Percentiles rank a stretch among this genome's conserved stretches.
phyloP scores from a whole-genome alignment of 2,329 filamentous ascomycete species.

The Oidium heveae region DNA sequence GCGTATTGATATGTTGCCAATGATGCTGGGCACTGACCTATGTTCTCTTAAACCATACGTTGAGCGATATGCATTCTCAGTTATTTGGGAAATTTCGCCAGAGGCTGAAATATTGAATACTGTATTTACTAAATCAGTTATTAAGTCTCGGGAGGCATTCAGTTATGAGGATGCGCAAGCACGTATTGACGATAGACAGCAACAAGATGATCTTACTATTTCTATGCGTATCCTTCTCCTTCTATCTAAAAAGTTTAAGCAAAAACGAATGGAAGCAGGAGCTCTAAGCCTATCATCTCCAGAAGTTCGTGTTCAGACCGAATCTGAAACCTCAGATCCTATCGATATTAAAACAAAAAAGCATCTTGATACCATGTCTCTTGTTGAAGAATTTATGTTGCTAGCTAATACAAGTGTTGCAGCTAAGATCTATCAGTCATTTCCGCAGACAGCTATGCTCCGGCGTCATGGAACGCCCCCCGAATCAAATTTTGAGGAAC shows the following conservation, averaged over 20 bases:
- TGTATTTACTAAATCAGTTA: slow-evolving; percentile 94
- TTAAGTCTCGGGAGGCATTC: slow-evolving; percentile 87
- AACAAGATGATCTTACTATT: slow-evolving; percentile 68
- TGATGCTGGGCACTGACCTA: slow-evolving; percentile 81
- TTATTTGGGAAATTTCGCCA: slow-evolving; percentile 67
- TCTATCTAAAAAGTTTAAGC: slow-evolving; percentile 77
- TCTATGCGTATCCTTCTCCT: slow-evolving; percentile 71
- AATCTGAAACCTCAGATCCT: slow-evolving; percentile 87
- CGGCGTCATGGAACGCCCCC: slow-evolving; percentile 80
- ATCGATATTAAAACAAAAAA: slow-evolving; percentile 92
- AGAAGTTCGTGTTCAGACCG: slow-evolving; percentile 85
- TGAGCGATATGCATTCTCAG: slow-evolving; percentile 74
- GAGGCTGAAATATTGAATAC: slow-evolving; percentile 64
- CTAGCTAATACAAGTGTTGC: slow-evolving; percentile 93
- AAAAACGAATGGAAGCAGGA: slow-evolving; percentile 90
- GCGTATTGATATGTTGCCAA: slow-evolving; percentile 97
- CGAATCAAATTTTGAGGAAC: slow-evolving; percentile 88
- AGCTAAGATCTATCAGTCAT: slow-evolving; percentile 66
- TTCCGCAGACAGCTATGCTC: slow-evolving; percentile 84
- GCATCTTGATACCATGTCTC: slow-evolving; percentile 80
- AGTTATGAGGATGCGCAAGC: slow-evolving; percentile 93
- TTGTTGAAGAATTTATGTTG: slow-evolving; percentile 98
- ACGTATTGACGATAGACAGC: slow-evolving; percentile 69
- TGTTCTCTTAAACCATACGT: slow-evolving; percentile 95
- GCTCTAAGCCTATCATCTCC: slow-evolving; percentile 91